Evolutionary conservation across 768 basidiomycete genomes (phyloP).

Genomic region (Pleurotus tuoliensis): DNA sequence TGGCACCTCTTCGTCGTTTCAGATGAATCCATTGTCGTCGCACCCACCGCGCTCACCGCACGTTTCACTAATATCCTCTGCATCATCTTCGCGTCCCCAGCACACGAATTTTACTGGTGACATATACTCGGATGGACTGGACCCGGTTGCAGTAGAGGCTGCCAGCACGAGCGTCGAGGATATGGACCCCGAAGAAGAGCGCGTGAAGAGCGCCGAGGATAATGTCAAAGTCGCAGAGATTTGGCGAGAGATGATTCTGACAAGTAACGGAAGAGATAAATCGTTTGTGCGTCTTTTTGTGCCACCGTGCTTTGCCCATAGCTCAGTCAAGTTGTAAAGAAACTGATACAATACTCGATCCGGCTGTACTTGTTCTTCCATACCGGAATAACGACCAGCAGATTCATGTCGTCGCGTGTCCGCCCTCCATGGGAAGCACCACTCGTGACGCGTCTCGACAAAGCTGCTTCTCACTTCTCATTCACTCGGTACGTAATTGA

Average conservation of each 20-base stretch:
- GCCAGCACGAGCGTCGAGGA: background rate
- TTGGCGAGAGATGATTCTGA: conserved; percentile 76
- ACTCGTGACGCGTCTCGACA: conserved; percentile 55
- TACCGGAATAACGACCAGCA: conserved; percentile 39
- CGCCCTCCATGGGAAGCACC: conserved; percentile 53
- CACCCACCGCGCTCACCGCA: conserved; percentile 79
- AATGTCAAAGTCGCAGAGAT: conserved; percentile 62
- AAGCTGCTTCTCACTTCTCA: conserved; percentile 66
- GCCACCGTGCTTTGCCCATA: too few relatives aligned
- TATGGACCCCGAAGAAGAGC: conserved; percentile 30
- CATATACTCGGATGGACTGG: conserved; percentile 30
- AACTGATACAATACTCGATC: conserved; percentile 84
- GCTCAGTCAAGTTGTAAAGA: conserved; percentile 36
- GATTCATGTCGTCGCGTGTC: conserved; percentile 42
- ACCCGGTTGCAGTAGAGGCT: conserved; percentile 37
- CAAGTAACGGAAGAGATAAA: conserved; percentile 81
- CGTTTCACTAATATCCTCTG: conserved; percentile 41
- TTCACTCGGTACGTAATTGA: conserved; percentile 55
- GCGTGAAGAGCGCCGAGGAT: conserved; percentile 37
- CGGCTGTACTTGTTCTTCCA: conserved; percentile 74
- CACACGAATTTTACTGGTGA: conserved; percentile 1
- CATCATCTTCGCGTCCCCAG: conserved; percentile 19
- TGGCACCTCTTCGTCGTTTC: conserved; percentile 60
- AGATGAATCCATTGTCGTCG: conserved; percentile 77
- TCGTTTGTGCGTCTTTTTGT: conserved; percentile 57